These are phyloP conservation scores for Blastobotrys americana DNA, from an alignment of 805 yeast species.

Conservation along the genomic window DNA sequence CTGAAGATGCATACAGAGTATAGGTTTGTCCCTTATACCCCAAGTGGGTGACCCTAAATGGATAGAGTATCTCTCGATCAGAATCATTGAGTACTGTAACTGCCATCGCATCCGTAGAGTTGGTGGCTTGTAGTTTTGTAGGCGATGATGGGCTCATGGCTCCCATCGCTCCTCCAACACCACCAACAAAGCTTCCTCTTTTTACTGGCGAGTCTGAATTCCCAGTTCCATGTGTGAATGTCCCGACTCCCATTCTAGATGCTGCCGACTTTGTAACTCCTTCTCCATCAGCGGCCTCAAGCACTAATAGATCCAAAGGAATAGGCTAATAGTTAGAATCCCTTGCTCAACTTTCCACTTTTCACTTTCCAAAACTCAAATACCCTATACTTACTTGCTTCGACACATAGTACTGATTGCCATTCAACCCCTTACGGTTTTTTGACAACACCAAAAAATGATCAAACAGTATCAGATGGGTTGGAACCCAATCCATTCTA, in stretches of 20 bases:
- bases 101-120: conserved; percentile 13
- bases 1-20: conserved; percentile 27
- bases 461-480: conserved; percentile 56
- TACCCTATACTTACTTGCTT: conserved; percentile 17
- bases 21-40: conserved; percentile 29
- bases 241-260: conserved; percentile 22
- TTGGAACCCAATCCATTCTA: conserved; percentile 47
- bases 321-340: conserved; percentile 25
- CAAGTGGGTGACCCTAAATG: conserved; percentile 30
- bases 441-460: conserved; percentile 46
- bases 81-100: conserved; percentile 19
- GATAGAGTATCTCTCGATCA: conserved; percentile 27
- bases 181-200: conserved; percentile 11
- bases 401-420: conserved; percentile 30
- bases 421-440: conserved; percentile 29
- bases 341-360: conserved; percentile 1
- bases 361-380: neutral
- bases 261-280: conserved; percentile 22
- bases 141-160: conserved; percentile 9
- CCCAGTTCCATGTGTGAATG: conserved; percentile 16
- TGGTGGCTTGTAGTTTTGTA: conserved; percentile 4
- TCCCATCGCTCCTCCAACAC: too few species aligned
- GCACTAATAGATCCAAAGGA: conserved; percentile 48
- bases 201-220: conserved; percentile 2
- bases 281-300: conserved; percentile 41